A percentile compares a stretch with the other conserved stretches of the same genome.
Evolutionary conservation across 345 rosid genomes (phyloP).

Genomic region (Capsella bursapastoris): DNA sequence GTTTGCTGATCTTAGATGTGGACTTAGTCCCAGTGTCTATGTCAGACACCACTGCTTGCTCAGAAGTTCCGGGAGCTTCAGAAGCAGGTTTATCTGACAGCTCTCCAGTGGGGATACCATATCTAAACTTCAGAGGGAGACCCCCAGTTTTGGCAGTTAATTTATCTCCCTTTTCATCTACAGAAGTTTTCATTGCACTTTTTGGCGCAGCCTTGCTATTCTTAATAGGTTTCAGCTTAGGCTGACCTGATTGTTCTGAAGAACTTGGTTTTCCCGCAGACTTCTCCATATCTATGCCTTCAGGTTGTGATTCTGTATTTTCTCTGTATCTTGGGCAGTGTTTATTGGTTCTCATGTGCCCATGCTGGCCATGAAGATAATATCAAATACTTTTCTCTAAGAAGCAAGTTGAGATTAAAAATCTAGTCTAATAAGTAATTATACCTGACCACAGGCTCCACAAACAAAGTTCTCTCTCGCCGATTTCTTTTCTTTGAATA

Average conservation of each 20-base stretch:
- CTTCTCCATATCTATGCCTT: slow-evolving; percentile 63
- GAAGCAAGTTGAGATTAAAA: slow-evolving; percentile 19
- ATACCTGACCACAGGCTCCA: slow-evolving; percentile 97
- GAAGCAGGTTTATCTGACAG: slow-evolving; percentile 56
- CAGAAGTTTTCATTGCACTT: slow-evolving; percentile 52
- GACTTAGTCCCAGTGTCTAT: slow-evolving; percentile 60
- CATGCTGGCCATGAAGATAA: slow-evolving; percentile 63
- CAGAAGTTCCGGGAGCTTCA: slow-evolving; percentile 58
- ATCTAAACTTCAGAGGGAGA: slow-evolving; percentile 74
- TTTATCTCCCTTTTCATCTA: slow-evolving; percentile 67
- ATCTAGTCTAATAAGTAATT: slow-evolving; percentile 25
- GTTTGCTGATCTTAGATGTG: slow-evolving; percentile 63
- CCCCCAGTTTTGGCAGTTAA: slow-evolving; percentile 57
- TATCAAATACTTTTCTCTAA: slow-evolving; percentile 25
- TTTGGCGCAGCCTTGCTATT: slow-evolving; percentile 60
- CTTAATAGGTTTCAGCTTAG: slow-evolving; percentile 60
- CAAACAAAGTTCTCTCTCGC: slow-evolving; percentile 93
- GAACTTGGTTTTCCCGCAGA: slow-evolving; percentile 56
- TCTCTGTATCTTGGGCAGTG: slow-evolving; percentile 93
- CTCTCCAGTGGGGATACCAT: slow-evolving; percentile 61
- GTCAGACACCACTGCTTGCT: slow-evolving; percentile 53
- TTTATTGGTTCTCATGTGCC: slow-evolving; percentile 99
- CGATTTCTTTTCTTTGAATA: slow-evolving; percentile 92
- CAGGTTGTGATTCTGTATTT: slow-evolving; percentile 67
- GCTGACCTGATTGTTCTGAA: slow-evolving; percentile 58